phyloP scores from a whole-genome alignment of 2,329 filamentous ascomycete species.

The Dendryphion nanum region DNA sequence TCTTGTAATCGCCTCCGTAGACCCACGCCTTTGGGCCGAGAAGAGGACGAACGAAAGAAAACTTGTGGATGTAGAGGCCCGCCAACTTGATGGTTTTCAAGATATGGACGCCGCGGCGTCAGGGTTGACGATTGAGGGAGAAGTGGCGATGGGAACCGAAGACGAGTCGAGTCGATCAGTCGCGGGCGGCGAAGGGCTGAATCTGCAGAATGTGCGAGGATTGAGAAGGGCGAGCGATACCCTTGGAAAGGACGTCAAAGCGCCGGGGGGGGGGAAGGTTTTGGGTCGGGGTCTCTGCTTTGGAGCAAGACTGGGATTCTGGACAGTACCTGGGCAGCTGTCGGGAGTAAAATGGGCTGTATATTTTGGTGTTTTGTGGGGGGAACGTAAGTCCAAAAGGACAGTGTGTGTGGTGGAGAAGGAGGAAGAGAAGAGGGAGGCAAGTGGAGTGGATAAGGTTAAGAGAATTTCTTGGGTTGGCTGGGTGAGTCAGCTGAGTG shows the following conservation, averaged over 20 bases:
- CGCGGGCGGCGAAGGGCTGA: conserved; percentile 3
- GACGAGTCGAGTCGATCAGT: conserved; percentile 21
- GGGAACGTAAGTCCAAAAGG: conserved; percentile 7
- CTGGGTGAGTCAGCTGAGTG: no score
- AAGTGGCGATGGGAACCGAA: conserved; percentile 19
- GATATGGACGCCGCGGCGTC: conserved; percentile 41
- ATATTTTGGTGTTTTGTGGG: neutral
- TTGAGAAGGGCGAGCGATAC: neutral
- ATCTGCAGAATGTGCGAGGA: neutral
- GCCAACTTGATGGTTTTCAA: conserved; percentile 83
- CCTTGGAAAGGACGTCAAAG: neutral
- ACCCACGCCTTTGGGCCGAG: conserved; percentile 91
- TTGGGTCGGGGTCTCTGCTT: neutral
- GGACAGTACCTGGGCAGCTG: neutral
- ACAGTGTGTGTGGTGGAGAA: conserved; percentile 7
- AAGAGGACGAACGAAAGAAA: conserved; percentile 81
- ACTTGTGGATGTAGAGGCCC: conserved; percentile 70
- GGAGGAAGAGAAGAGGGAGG: neutral
- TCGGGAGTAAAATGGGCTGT: neutral
- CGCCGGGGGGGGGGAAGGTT: neutral
- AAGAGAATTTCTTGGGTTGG: no score
- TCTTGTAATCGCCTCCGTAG: conserved; percentile 89
- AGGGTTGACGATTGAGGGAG: conserved; percentile 11
- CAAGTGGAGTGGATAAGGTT: no score
- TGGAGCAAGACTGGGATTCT: neutral